Conservation (phyloP, 805 yeast genomes). For the Kuraishia capsulata region DNA sequence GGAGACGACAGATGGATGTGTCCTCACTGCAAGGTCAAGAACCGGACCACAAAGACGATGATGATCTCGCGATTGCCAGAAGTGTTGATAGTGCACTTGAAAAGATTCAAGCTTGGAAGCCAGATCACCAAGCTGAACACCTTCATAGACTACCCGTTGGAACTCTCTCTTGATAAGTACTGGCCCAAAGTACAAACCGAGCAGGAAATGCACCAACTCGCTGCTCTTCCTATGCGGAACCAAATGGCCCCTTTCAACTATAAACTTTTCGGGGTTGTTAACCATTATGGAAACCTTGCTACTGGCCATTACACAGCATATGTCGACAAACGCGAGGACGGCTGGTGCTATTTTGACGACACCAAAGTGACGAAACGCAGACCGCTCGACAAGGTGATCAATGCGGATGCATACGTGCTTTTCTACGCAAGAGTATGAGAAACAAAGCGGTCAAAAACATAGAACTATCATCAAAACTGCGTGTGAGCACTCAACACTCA, state of each 20-base stretch:
- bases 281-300: slow-evolving; percentile 73
- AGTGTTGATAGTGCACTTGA: slow-evolving; percentile 73
- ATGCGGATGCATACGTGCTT: slow-evolving; percentile 73
- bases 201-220: slow-evolving; percentile 33
- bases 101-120: slow-evolving; percentile 59
- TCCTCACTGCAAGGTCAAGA: slow-evolving; percentile 57
- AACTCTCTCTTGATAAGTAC: slow-evolving; percentile 46
- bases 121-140: slow-evolving; percentile 51
- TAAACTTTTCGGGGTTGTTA: slow-evolving; percentile 69
- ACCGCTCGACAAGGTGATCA: slow-evolving; percentile 44
- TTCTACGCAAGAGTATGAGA: slow-evolving; percentile 48
- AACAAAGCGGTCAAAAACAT: not conserved
- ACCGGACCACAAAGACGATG: slow-evolving; percentile 59
- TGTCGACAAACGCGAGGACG: slow-evolving; percentile 49
- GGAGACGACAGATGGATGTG: slow-evolving; percentile 83
- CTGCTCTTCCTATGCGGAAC: slow-evolving; percentile 53
- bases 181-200: slow-evolving; percentile 50
- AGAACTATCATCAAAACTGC: not conserved
- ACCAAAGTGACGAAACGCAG: slow-evolving; percentile 50
- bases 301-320: slow-evolving; percentile 88
- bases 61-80: slow-evolving; percentile 72
- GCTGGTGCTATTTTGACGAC: slow-evolving; percentile 85
- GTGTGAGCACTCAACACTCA: slow-evolving; percentile 25
- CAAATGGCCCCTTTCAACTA: slow-evolving; percentile 78
- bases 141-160: slow-evolving; percentile 58